A percentile compares a stretch with the other conserved stretches of the same genome.
phyloP scores from a whole-genome alignment of 345 rosid genomes.

The Rhizophora mangle region DNA sequence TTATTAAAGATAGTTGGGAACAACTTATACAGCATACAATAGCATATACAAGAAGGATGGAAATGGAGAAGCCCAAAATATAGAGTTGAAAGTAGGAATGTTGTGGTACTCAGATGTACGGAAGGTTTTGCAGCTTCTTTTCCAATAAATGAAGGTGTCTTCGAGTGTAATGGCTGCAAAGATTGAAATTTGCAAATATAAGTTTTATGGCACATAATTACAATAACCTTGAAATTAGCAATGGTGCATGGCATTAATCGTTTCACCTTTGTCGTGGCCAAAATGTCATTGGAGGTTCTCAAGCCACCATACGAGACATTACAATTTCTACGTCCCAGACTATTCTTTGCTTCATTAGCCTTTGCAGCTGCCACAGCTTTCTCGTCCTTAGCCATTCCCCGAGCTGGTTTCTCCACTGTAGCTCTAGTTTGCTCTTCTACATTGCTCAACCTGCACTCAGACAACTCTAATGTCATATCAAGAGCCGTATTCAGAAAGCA shows the following conservation, averaged over 20 bases:
- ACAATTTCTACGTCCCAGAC: background rate
- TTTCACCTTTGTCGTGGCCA: slow-evolving; percentile 91
- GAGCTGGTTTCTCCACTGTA: slow-evolving; percentile 84
- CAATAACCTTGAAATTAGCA: background rate
- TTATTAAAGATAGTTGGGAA: no score
- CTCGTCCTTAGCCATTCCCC: slow-evolving; percentile 83
- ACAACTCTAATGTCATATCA: background rate
- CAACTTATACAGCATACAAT: no score
- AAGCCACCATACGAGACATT: background rate
- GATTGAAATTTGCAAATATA: slow-evolving; percentile 11
- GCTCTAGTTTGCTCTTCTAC: slow-evolving; percentile 90
- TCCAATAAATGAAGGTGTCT: slow-evolving; percentile 80
- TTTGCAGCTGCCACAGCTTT: slow-evolving; percentile 95
- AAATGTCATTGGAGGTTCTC: slow-evolving; percentile 85
- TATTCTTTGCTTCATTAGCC: slow-evolving; percentile 83
- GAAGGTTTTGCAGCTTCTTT: slow-evolving; percentile 71
- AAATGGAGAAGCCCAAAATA: no score
- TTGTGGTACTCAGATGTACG: slow-evolving; percentile 48
- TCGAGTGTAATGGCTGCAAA: slow-evolving; percentile 76
- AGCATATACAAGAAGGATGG: no score
- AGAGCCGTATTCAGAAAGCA: no score
- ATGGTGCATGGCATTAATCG: background rate
- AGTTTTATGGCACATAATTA: slow-evolving; percentile 6
- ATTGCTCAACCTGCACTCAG: slow-evolving; percentile 51
- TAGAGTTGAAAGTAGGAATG: no score